phyloP scores from a whole-genome alignment of 2,329 filamentous ascomycete species.

The Ramichloridium luteum region DNA sequence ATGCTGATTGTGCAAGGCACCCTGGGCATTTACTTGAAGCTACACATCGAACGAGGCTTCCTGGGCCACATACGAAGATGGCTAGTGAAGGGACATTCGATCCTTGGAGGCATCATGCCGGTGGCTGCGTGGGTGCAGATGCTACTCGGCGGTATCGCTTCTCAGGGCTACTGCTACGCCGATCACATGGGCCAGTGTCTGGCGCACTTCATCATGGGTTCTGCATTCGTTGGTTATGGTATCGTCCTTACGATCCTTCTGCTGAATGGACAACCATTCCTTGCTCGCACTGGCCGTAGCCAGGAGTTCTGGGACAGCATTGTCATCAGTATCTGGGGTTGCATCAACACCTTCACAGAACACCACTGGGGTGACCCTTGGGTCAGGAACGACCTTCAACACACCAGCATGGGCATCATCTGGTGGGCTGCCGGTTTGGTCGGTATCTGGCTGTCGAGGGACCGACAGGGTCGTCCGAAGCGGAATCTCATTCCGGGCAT shows the following conservation, averaged over 20 bases:
- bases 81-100: slow-evolving; percentile 60
- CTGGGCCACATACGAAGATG: slow-evolving; percentile 60
- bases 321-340: slow-evolving; percentile 88
- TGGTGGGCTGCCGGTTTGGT: slow-evolving; percentile 94
- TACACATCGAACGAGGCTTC: slow-evolving; percentile 78
- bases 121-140: slow-evolving; percentile 85
- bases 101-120: slow-evolving; percentile 80
- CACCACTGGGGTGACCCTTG: slow-evolving; percentile 84
- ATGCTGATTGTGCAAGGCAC: slow-evolving; percentile 64
- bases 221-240: slow-evolving; percentile 89
- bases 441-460: slow-evolving; percentile 82
- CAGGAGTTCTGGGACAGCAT: slow-evolving; percentile 95
- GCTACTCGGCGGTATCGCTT: slow-evolving; percentile 87
- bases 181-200: slow-evolving; percentile 87
- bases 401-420: slow-evolving; percentile 98
- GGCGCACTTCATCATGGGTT: slow-evolving; percentile 98
- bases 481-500: slow-evolving; percentile 88
- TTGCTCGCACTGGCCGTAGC: slow-evolving; percentile 68
- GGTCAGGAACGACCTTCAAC: slow-evolving; percentile 90
- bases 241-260: slow-evolving; percentile 77
- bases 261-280: slow-evolving; percentile 77
- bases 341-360: slow-evolving; percentile 96
- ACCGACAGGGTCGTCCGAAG: slow-evolving; percentile 71
- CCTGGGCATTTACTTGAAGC: slow-evolving; percentile 73
- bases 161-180: slow-evolving; percentile 80